Evolutionary conservation across 345 rosid species (phyloP), one percentile per base, ranked within the genome.

Genomic region (Citrus medica): DNA sequence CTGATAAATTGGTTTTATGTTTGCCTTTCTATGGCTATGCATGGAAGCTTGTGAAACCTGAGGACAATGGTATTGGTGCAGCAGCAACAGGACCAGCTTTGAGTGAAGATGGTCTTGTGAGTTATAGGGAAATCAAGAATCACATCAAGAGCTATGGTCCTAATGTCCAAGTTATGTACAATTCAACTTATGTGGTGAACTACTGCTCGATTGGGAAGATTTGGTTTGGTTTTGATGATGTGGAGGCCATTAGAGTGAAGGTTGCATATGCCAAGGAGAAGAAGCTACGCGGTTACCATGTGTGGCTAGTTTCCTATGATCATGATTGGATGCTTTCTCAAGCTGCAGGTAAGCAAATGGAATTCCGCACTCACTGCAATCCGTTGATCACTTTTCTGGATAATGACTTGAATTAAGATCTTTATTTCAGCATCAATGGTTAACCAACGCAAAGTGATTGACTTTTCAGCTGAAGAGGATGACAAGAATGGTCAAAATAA

Each of bases 221-320:
- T 25, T 88, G 93, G 93, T 74, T 89, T 53, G 83, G 80, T 79
- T 89, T 81, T 63, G 89, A 86, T 53, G 88, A 77, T 51, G 84
- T 77, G 16, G 86, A 85, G 61, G 82, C 79, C 32, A 38, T 87
- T 14, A 76, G 53, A 79, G 48, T 79, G 21, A 87, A 87, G 75
- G 81, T 84, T 71, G 74, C 79, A 32, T 89, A 89, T 69, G 84
- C 88, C 32, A 82, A 64, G 84, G 77, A 51, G 2, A 85, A 84
- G 35, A 75, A 76, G 12, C 79, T 90, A 4, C 80, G 55, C 27
- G 93, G 93, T 62, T 90, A 84, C 74, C 25, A 0, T 24, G 87
- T 73, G 1, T 90, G 81, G 80, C 80, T 70, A 28, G 83, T 87
- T 9, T 0, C 24, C 9, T 74, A 73, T 71, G 90, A 90, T 69